Base-by-base conservation (phyloP, 2,329 filamentous ascomycete genomes). In the Penicillium sumatraense region DNA sequence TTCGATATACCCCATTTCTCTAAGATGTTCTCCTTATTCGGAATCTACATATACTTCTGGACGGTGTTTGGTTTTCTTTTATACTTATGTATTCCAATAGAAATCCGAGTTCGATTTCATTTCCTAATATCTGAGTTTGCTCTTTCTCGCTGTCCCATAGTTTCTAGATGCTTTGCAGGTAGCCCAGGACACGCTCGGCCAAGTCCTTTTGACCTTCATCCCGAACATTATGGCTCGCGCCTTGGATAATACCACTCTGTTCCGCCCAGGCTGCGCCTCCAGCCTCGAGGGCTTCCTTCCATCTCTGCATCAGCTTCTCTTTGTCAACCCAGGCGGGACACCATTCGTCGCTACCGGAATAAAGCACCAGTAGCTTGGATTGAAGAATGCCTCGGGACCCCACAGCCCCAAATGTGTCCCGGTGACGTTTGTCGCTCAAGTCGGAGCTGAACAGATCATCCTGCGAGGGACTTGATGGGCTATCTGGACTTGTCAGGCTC, bases 381-480 rank as follows among this genome's bases (percentile, higher is more conserved):
- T 65, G 69, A 51, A 80, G 44, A 16, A 79, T 48, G 0, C 75
- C 75, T 13, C 67, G 60, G 18, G 67, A 49, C 1, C 67, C 63
- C 33, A 81, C 71, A 59, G 66, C 76, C 3, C 86, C 83, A 82
- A 93, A 96, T n/a, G 87, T 88, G 13, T 70, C 70, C 21, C 73
- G 67, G 6, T 92, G 76, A 16, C 80, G 78, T 27, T 83, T 78
- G 38, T 85, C 81, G 0, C 78, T 72, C n/a, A 95, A 75, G 68
- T 95, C 89, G 2, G 86, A 87, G n/a, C 89, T 93, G 75, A 96
- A 96, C 68, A 89, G 91, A 70, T 96, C 93, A 70, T 97, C 93
- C 55, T 90, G 88, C 9, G 88, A 89, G 5, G 86, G 80, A 48
- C 78, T 73, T 44, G 79, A 76, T 0, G 83, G 83, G 20, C 80